phyloP scores from a whole-genome alignment of 208 protist species.

The Leishmania turanica region DNA sequence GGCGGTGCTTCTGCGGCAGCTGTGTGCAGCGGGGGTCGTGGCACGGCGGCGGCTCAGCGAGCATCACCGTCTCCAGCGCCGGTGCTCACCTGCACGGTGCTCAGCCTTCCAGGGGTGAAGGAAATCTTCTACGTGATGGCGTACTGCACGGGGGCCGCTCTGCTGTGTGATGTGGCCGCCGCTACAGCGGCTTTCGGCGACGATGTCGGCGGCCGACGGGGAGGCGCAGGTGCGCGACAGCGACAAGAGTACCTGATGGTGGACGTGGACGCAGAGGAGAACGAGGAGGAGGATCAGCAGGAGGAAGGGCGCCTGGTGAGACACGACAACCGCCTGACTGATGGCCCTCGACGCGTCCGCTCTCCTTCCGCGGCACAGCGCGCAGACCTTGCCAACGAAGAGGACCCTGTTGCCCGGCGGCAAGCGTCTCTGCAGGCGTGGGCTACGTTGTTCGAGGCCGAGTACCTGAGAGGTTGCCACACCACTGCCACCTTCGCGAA shows the following conservation, averaged over 20 bases:
- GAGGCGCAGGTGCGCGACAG: background rate
- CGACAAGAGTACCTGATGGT: slow-evolving; percentile 8
- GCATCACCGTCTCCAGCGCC: background rate
- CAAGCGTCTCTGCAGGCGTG: slow-evolving; percentile 26
- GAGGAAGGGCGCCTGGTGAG: background rate
- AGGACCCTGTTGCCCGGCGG: slow-evolving; percentile 13
- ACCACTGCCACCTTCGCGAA: background rate
- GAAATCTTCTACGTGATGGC: slow-evolving; percentile 71
- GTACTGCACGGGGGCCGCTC: slow-evolving; percentile 57
- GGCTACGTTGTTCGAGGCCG: slow-evolving; percentile 18
- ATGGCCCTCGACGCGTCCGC: background rate
- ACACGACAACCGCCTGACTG: background rate
- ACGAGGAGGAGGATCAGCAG: slow-evolving; percentile 9
- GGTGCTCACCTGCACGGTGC: slow-evolving; percentile 32
- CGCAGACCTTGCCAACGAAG: slow-evolving; percentile 19
- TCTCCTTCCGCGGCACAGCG: background rate
- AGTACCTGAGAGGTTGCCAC: slow-evolving; percentile 6
- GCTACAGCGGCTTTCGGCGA: background rate
- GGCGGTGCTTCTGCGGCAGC: background rate
- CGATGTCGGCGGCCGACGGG: background rate
- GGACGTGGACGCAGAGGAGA: slow-evolving; percentile 24
- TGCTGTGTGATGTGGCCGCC: slow-evolving; percentile 38
- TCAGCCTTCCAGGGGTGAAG: slow-evolving; percentile 54
- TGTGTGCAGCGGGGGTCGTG: background rate
- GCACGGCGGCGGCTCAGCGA: background rate